These are phyloP conservation scores for Castanospermum australe DNA, from an alignment of 306 rosid genomes.

Conservation along the genomic window DNA sequence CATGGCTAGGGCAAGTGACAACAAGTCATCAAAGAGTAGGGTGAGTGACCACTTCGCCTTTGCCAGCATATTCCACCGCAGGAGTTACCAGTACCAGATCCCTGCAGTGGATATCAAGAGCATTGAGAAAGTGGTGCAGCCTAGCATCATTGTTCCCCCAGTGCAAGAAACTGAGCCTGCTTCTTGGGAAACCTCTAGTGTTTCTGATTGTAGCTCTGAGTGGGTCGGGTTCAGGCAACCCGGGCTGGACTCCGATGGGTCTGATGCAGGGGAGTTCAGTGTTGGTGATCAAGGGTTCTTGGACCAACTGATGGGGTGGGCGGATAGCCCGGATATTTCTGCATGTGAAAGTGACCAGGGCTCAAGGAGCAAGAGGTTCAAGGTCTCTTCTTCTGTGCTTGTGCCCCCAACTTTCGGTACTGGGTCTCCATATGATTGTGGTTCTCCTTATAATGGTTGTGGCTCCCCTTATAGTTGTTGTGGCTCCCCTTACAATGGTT, in stretches of 20 bases:
- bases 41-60: constrained; percentile 86
- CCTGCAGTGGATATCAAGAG: constrained; percentile 39
- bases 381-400: neutral
- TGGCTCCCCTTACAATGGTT: no score
- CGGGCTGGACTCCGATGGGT: constrained; percentile 57
- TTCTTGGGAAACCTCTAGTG: constrained; percentile 56
- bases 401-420: no score
- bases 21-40: constrained; percentile 66
- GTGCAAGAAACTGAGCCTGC: constrained; percentile 14
- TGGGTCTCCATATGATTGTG: neutral
- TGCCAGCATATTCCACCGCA: constrained; percentile 73
- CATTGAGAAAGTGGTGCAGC: constrained; percentile 71
- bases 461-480: no score
- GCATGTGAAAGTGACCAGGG: no score
- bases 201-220: constrained; percentile 61
- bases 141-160: constrained; percentile 80
- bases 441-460: neutral
- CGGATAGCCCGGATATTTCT: no score
- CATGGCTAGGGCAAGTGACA: constrained; percentile 60
- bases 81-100: constrained; percentile 48
- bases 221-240: constrained; percentile 50
- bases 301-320: no score
- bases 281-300: no score
- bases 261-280: no score
- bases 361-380: no score